These are phyloP conservation scores for Podaxis carcinomalis DNA, from an alignment of 768 basidiomycete genomes.

Conservation along the genomic window DNA sequence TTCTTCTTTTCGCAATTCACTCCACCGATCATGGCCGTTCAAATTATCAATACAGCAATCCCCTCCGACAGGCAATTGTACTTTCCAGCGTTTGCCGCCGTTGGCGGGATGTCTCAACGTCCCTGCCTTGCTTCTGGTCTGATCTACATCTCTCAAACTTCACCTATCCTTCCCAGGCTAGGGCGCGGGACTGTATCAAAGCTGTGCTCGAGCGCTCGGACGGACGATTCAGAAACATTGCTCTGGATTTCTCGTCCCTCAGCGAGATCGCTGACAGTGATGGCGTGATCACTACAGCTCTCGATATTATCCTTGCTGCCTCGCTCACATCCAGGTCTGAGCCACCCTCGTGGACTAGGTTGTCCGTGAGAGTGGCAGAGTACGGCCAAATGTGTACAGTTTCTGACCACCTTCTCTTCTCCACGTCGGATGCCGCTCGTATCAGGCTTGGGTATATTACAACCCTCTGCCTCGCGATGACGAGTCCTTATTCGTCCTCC, in stretches of 20 bases:
- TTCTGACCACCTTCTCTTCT: background rate
- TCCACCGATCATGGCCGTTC: background rate
- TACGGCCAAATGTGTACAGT: background rate
- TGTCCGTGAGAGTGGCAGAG: background rate
- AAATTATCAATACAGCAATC: background rate
- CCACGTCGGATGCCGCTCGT: background rate
- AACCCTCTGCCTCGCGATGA: background rate
- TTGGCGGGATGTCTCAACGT: background rate
- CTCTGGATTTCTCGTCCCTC: background rate
- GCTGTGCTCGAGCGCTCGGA: background rate
- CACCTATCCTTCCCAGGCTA: background rate
- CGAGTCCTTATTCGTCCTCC: background rate
- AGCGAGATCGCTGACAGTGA: background rate
- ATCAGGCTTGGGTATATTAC: background rate
- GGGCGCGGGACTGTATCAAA: background rate
- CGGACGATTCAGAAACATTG: background rate
- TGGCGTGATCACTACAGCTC: background rate
- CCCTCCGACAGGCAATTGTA: background rate
- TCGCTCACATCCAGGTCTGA: background rate
- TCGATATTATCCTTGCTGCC: background rate
- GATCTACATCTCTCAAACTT: background rate
- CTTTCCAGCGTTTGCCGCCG: background rate
- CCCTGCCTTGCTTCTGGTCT: background rate
- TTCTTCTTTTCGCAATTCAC: background rate
- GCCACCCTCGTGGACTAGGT: background rate